Conservation (phyloP, 1,284 basidiomycete species). For the Sporisorium exsertum region DNA sequence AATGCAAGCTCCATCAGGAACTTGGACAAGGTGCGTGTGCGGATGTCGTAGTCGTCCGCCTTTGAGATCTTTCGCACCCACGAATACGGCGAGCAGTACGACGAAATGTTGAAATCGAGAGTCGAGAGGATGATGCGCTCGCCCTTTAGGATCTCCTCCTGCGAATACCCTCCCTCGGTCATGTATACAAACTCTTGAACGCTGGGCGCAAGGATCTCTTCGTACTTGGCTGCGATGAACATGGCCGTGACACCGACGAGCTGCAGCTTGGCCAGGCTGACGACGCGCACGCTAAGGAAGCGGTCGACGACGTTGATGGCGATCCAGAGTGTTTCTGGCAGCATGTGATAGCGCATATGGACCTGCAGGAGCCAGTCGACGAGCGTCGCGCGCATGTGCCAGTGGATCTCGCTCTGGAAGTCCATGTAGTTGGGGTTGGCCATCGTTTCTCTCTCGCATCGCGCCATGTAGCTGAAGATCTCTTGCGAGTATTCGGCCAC, state of each 20-base stretch:
- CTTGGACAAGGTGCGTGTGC: constrained; percentile 91
- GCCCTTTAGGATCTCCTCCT: constrained; percentile 92
- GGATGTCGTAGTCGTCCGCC: constrained; percentile 96
- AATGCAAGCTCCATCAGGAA: constrained; percentile 97
- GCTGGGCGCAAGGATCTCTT: constrained; percentile 68
- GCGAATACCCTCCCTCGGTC: constrained; percentile 86
- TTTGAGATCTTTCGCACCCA: constrained; percentile 98
- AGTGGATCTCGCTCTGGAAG: constrained; percentile 92
- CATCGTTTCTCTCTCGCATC: constrained; percentile 82
- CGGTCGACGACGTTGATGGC: constrained; percentile 78
- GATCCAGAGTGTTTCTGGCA: constrained; percentile 78
- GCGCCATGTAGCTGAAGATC: constrained; percentile 93
- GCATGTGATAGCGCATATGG: constrained; percentile 77
- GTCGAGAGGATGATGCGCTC: constrained; percentile 87
- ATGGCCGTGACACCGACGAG: constrained; percentile 77
- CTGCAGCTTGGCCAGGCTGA: constrained; percentile 76
- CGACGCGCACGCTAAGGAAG: constrained; percentile 76
- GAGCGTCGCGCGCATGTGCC: constrained; percentile 73
- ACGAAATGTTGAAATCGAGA: constrained; percentile 92
- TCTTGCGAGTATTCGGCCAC: constrained; percentile 97
- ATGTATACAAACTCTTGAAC: constrained; percentile 74
- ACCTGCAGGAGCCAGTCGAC: constrained; percentile 75
- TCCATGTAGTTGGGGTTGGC: constrained; percentile 94
- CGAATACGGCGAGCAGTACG: constrained; percentile 98
- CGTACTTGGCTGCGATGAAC: constrained; percentile 77